Evolutionary conservation across 1,284 basidiomycete genomes (phyloP).

Genomic region (Marasmius tenuissimus): DNA sequence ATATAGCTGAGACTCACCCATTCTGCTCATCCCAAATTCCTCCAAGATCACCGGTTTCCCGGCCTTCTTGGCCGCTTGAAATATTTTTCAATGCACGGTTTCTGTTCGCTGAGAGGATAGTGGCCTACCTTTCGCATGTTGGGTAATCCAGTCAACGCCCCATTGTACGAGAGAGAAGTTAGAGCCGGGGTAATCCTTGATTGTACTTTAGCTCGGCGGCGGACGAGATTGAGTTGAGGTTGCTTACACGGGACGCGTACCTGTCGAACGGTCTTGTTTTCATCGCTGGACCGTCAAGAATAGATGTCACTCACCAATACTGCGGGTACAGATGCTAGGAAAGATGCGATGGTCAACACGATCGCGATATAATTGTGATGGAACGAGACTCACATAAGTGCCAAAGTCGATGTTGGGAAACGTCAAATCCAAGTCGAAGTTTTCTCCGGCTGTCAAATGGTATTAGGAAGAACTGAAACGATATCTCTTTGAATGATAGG

Average conservation of each 20-base stretch:
- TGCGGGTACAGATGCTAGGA: constrained; percentile 53
- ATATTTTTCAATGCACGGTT: neutral
- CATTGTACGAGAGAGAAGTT: constrained; percentile 50
- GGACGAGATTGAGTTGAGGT: neutral
- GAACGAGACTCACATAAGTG: constrained; percentile 41
- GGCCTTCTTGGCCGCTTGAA: constrained; percentile 45
- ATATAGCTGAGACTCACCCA: constrained; percentile 28
- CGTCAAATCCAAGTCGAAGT: constrained; percentile 48
- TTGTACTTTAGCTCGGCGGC: neutral
- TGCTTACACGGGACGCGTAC: constrained; percentile 34
- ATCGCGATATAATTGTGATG: neutral
- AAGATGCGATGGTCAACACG: neutral
- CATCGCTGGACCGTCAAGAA: neutral
- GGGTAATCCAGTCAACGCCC: constrained; percentile 55
- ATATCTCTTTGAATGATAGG: neutral
- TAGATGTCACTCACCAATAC: constrained; percentile 35
- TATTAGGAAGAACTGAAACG: neutral
- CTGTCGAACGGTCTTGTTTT: constrained; percentile 15
- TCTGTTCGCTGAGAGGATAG: neutral
- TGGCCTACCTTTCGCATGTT: constrained; percentile 41
- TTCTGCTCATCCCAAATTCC: constrained; percentile 50
- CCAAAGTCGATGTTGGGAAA: constrained; percentile 58
- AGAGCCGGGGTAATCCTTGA: constrained; percentile 46
- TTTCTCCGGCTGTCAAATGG: constrained; percentile 44
- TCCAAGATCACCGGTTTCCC: constrained; percentile 55